These are phyloP conservation scores for Lepidium campestre DNA, from an alignment of 441 rosid genomes.

Conservation along the genomic window DNA sequence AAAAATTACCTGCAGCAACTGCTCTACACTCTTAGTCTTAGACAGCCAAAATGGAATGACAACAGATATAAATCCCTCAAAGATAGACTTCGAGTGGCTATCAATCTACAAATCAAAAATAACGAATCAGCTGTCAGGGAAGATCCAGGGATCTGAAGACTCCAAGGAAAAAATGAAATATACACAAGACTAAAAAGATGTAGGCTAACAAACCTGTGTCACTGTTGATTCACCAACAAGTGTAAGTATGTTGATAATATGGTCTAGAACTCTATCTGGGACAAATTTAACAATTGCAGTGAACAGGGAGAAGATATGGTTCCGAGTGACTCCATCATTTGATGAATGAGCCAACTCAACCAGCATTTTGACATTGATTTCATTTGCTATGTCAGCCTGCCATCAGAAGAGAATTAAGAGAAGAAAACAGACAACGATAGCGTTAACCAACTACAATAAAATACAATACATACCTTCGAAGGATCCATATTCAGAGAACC, in stretches of 20 bases:
- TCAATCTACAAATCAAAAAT: conserved; percentile 49
- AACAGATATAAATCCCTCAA: conserved; percentile 79
- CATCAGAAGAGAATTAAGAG: conserved; percentile 25
- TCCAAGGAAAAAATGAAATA: not conserved
- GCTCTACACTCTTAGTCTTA: conserved; percentile 46
- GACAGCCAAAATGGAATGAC: conserved; percentile 88
- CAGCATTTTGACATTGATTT: conserved; percentile 57
- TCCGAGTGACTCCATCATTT: conserved; percentile 61
- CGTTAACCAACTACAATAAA: conserved; percentile 3
- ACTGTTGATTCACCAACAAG: conserved; percentile 81
- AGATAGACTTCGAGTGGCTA: conserved; percentile 66
- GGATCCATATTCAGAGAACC: conserved; percentile 35
- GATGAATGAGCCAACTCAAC: conserved; percentile 60
- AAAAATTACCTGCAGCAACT: conserved; percentile 67
- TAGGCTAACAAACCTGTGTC: conserved; percentile 65
- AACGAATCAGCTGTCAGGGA: conserved; percentile 12
- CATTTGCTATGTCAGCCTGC: conserved; percentile 52
- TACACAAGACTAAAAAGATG: not conserved
- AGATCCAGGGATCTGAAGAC: conserved; percentile 3
- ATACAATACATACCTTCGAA: conserved; percentile 46
- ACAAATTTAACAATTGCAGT: conserved; percentile 57
- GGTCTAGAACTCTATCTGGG: conserved; percentile 68
- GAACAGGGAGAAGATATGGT: conserved; percentile 61
- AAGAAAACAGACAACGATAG: conserved; percentile 4
- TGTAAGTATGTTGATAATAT: conserved; percentile 58